Evolutionary conservation across 345 rosid species (phyloP), one percentile per base, ranked within the genome.

Genomic region (Microthlaspi erraticum): DNA sequence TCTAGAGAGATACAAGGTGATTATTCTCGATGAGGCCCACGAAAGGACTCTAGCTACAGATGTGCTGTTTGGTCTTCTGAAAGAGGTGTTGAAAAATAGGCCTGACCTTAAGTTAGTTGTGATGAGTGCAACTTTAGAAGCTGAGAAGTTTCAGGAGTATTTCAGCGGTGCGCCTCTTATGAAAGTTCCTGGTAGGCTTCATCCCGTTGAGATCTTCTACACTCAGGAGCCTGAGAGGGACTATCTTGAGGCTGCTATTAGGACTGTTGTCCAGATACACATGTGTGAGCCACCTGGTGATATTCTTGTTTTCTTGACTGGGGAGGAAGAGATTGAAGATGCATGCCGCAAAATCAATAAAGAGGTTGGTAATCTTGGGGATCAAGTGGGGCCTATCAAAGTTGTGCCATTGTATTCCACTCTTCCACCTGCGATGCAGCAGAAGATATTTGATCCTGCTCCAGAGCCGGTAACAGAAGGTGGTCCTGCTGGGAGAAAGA

Each of bases 111-210:
- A 95, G 87, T 69, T 95, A 36, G 99, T 95, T 77, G 99, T 95
- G 18, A 95, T 95, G 99, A 95, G 99, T 90, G 99, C 99, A 26
- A 95, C 99, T 2, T 90, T 95, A 3, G 98, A 92, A 86, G 99
- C 99, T 55, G 98, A 95, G 74, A 95, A 95, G 79, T 95, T 95
- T 77, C 99, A 95, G 80, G 91, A 90, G 11, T 95, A 95, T 75
- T 95, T 95, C 63, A 71, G 77, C 34, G 80, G 91, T 55, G 99
- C 99, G 0, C 99, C 99, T 20, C 87, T 95, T 17, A 92, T 95
- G 99, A 92, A 87, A 80, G 99, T 95, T 76, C 99, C 99, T 20
- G 99, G 98, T 39, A 83, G 99, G 83, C 98, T 94, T 66, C 99
- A 94, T 79, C 93, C 99, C 0, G 99, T 94, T 13, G 98, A 95